Conservation (phyloP, 169 alveolate genomes). For the Amoebophrya sp. region DNA sequence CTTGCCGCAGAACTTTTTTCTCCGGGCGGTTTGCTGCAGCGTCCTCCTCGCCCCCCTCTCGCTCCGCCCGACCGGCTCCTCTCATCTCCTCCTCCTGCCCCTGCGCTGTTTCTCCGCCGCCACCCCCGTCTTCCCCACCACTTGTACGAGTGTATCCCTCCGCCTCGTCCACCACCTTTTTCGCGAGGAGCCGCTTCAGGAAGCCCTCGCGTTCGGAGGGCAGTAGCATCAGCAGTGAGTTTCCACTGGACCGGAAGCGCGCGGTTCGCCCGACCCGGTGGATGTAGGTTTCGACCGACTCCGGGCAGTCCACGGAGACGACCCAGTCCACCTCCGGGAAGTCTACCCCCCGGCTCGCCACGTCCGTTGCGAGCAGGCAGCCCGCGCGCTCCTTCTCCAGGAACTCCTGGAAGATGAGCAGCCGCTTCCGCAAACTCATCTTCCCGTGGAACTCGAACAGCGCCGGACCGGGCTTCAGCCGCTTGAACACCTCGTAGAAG, state of each 20-base stretch:
- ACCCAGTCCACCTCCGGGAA: conserved; percentile 85
- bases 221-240: conserved; percentile 35
- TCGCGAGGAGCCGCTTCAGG: not conserved
- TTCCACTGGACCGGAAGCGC: conserved; percentile 71
- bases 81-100: no score
- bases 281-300: conserved; percentile 68
- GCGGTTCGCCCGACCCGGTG: conserved; percentile 95
- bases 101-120: no score
- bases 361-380: conserved; percentile 66
- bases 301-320: conserved; percentile 62
- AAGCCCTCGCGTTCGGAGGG: conserved; percentile 24
- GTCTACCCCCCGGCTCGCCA: conserved; percentile 88
- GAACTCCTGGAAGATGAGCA: conserved; percentile 75
- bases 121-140: no score
- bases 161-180: conserved; percentile 10
- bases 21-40: not conserved
- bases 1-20: not conserved
- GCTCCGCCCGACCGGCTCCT: no score
- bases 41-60: no score
- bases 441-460: conserved; percentile 79
- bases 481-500: conserved; percentile 80
- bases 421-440: conserved; percentile 81
- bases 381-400: conserved; percentile 68
- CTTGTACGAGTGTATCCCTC: no score
- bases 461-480: conserved; percentile 6